Base-by-base conservation (phyloP, 2,329 filamentous ascomycete species). In the Parascedosporium putredinis region DNA sequence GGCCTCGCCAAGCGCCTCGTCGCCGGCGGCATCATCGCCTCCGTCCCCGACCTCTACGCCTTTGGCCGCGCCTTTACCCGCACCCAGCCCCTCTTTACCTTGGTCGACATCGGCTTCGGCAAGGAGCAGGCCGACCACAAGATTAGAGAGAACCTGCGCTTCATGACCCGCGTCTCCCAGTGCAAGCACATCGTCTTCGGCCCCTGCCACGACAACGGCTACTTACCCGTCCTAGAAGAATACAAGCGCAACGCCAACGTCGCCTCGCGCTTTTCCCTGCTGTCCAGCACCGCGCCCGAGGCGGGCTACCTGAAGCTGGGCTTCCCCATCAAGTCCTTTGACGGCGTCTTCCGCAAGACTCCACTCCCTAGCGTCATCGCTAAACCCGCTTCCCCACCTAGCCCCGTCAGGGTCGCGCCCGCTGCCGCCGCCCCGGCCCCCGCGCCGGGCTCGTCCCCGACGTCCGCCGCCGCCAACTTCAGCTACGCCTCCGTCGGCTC, bases 171-270 rank as follows among this genome's bases (percentile, higher is more conserved):
- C 24, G 52, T 43, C 56, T 27, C 18, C 1, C 54, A 78, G 75
- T 84, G 81, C 67, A 78, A 74, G 58, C 74, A 80, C 55, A 69
- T 84, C 44, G 62, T 83, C 29, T 66, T 84, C 38, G 81, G 80
- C 43, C 70, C 81, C 44, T 81, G 77, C 2, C 78, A 82, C 55
- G 79, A 83, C 57, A 67, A 75, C 24, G 72, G 73, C 7, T 83
- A 83, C 57, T 76, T 76, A 5, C 71, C 77, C 8, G 77, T 82
- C 54, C 62, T 84, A 18, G 73, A 79, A 55, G 72, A 78, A 52
- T 63, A 61, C 50, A 62, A 63, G 44, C 55, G 57, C 33, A 59
- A 60, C 43, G 45, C 54, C 14, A 50, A 47, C 18, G 52, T 58
- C 40, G 52, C 53, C 18, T 44, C 55, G 9, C 64, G 62, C 51